These are phyloP conservation scores for Chlorella sp. DNA, from an alignment of 139 green algal genomes.

Conservation along the genomic window DNA sequence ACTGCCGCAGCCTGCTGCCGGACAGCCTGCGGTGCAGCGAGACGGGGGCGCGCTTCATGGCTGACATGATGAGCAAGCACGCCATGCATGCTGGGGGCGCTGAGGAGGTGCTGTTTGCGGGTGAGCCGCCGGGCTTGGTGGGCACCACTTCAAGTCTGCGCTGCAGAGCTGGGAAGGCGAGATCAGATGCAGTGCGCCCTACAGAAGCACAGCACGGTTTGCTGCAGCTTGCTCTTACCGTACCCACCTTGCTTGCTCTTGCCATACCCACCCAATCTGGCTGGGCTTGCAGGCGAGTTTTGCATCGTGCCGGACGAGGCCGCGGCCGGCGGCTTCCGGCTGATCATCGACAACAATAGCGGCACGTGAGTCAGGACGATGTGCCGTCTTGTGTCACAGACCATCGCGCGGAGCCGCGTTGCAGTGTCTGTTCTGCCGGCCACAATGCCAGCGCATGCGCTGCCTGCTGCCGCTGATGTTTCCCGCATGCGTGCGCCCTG, in stretches of 20 bases:
- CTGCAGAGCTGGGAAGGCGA: too few species aligned
- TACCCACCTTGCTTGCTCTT: too few species aligned
- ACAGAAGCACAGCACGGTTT: too few species aligned
- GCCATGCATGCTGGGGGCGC: slow-evolving; percentile 45
- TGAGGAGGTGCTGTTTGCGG: slow-evolving; percentile 54
- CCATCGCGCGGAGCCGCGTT: too few species aligned
- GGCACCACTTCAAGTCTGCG: too few species aligned
- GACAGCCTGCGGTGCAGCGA: slow-evolving; percentile 49
- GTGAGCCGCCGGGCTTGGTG: slow-evolving; percentile 25
- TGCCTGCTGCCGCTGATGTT: too few species aligned
- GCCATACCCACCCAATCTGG: too few species aligned
- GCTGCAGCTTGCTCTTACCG: too few species aligned
- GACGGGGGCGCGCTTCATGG: slow-evolving; percentile 44
- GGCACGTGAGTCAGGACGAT: neutral
- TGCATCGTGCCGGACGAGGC: slow-evolving; percentile 39
- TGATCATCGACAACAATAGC: slow-evolving; percentile 58
- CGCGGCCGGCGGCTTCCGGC: slow-evolving; percentile 21
- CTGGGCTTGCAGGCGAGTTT: slow-evolving; percentile 25
- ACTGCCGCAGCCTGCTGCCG: neutral
- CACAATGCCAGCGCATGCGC: too few species aligned
- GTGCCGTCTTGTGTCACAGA: too few species aligned
- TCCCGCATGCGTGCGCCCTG: neutral
- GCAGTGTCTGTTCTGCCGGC: too few species aligned
- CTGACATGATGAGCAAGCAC: slow-evolving; percentile 49
- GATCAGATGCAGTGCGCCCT: too few species aligned